Evolutionary conservation across 768 basidiomycete species (phyloP), one percentile per base, ranked within the genome.

Genomic region (Leccinum subtestaceum): DNA sequence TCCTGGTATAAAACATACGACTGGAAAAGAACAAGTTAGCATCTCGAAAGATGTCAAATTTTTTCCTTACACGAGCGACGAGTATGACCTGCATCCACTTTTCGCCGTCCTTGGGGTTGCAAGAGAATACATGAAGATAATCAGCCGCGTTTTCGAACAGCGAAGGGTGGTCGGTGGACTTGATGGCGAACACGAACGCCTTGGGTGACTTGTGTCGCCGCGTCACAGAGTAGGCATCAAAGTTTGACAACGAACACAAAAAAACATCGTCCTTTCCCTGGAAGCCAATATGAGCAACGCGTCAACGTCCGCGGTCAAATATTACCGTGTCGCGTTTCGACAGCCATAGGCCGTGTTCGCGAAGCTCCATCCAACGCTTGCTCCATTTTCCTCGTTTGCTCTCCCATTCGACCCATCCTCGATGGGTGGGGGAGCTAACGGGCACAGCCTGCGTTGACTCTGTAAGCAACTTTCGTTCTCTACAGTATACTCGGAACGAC

Each of bases 311-410:
- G 12, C 9, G 27, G 21, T 48, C 50, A 56, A 27, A 36, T 76
- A 83, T 62, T 64, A 95, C 94, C 69, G 84, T 88, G 56, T 97
- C 93, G 17, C 91, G 88, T 75, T 98, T 98, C 31, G 92, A 88
- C 38, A 96, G 70, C 82, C 87, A 96, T 55, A 98, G 69, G 60
- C 84, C 83, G 63, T 95, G 92, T 67, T 95, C 93, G 51, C 91
- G 81, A 25, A 97, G 81, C 66, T 88, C 85, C 69, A 99, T 78
- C 85, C 88, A 95, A 34, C 93, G 84, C 74, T 98, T 98, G 57
- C 79, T 88, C 97, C 96, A 99, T 74, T 97, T 97, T 36, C 94
- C 94, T 59, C 88, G 84, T 75, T 96, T 98, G 48, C 78, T 79
- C 76, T 96, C 93, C 83, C 87, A 91, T 71, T 98, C 91, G 25